Conservation (phyloP, 2,329 filamentous ascomycete species). For the Fusarium brevicatenulatum region DNA sequence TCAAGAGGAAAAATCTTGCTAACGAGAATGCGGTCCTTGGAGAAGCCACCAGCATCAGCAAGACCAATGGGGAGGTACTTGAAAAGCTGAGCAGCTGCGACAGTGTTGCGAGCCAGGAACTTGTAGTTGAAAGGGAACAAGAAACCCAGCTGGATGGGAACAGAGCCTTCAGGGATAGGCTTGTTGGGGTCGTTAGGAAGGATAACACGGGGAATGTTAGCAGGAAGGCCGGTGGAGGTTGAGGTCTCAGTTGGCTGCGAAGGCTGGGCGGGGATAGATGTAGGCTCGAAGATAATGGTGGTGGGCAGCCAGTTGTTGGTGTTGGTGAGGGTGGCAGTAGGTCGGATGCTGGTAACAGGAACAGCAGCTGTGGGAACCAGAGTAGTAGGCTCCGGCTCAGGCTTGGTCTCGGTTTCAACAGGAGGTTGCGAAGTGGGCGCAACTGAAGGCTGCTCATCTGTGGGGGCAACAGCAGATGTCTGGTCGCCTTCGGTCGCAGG, state of each 20-base stretch:
- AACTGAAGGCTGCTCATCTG: constrained; percentile 16
- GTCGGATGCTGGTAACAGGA: constrained; percentile 53
- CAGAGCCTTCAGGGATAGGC: constrained; percentile 69
- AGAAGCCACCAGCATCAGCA: constrained; percentile 69
- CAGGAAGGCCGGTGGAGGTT: constrained; percentile 67
- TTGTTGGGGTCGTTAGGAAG: constrained; percentile 69
- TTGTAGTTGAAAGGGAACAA: constrained; percentile 81
- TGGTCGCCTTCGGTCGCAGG: constrained; percentile 4
- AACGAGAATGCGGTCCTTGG: constrained; percentile 68
- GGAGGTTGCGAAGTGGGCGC: constrained; percentile 25
- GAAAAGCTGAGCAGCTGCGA: constrained; percentile 88
- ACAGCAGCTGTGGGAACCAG: constrained; percentile 32
- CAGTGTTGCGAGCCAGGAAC: constrained; percentile 77
- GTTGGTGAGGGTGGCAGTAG: constrained; percentile 56
- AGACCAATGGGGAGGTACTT: constrained; percentile 78
- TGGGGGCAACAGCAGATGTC: constrained; percentile 10
- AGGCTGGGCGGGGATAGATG: constrained; percentile 44
- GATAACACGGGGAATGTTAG: constrained; percentile 78
- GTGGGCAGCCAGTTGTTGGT: constrained; percentile 65
- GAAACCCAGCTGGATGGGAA: constrained; percentile 87
- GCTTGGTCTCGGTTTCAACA: constrained; percentile 17
- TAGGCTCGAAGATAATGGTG: constrained; percentile 67
- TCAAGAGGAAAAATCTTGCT: constrained; percentile 80
- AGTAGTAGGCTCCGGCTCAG: constrained; percentile 32
- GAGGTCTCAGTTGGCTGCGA: constrained; percentile 51